A percentile compares a stretch with the other conserved stretches of the same genome.
Conservation (phyloP, 345 rosid genomes). For the Melaleuca alternifolia region DNA sequence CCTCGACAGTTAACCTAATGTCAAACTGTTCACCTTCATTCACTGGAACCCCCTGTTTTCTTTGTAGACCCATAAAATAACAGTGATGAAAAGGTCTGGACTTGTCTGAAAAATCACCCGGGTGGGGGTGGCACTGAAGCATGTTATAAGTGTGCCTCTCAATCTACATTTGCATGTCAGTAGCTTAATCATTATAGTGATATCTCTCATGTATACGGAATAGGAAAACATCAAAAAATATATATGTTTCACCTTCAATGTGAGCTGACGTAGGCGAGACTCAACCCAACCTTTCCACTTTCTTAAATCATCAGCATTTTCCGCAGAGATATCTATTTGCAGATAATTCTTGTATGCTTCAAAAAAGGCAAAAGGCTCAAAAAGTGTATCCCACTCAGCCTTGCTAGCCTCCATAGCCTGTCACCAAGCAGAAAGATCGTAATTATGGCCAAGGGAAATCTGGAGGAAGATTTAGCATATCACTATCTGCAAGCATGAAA, state of each 20-base stretch:
- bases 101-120: constrained; percentile 70
- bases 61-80: constrained; percentile 95
- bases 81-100: constrained; percentile 58
- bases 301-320: constrained; percentile 74
- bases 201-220: background rate
- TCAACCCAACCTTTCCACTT: constrained; percentile 99
- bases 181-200: constrained; percentile 1
- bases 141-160: constrained; percentile 74
- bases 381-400: constrained; percentile 86
- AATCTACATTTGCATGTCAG: constrained; percentile 37
- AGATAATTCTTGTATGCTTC: constrained; percentile 91
- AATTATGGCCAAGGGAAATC: background rate
- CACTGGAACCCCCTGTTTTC: constrained; percentile 77
- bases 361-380: constrained; percentile 82
- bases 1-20: constrained; percentile 86
- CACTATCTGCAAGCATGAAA: background rate
- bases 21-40: constrained; percentile 75
- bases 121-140: constrained; percentile 97
- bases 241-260: constrained; percentile 53
- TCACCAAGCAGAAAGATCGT: constrained; percentile 6
- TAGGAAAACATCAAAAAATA: background rate
- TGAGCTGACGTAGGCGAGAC: constrained; percentile 94
- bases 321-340: constrained; percentile 74
- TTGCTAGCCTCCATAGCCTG: constrained; percentile 80
- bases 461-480: background rate